phyloP scores from a whole-genome alignment of 2,329 filamentous ascomycete genomes.

The Colletotrichum incanum region DNA sequence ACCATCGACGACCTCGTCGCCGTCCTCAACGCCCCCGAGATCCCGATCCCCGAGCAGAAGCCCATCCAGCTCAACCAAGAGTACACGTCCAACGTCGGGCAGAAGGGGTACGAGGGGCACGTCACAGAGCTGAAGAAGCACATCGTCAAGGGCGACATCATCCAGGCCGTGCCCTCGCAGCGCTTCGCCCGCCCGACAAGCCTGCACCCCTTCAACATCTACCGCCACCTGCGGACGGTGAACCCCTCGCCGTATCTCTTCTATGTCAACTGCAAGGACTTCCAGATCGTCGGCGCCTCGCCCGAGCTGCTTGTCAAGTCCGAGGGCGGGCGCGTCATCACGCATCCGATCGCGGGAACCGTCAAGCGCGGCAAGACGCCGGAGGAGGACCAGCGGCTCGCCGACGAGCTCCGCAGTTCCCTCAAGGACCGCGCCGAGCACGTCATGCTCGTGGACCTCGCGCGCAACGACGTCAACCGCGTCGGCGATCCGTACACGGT shows the following conservation, averaged over 20 bases:
- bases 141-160: slow-evolving; percentile 93
- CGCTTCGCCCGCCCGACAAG: slow-evolving; percentile 90
- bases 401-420: slow-evolving; percentile 81
- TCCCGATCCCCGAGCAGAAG: slow-evolving; percentile 82
- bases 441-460: slow-evolving; percentile 97
- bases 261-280: slow-evolving; percentile 91
- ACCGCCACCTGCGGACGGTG: slow-evolving; percentile 94
- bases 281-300: slow-evolving; percentile 95
- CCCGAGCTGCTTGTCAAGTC: slow-evolving; percentile 96
- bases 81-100: slow-evolving; percentile 94
- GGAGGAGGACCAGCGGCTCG: slow-evolving; percentile 86
- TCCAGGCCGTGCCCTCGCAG: slow-evolving; percentile 97
- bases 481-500: slow-evolving; percentile 93
- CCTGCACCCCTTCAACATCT: slow-evolving; percentile 98
- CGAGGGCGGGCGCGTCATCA: slow-evolving; percentile 89
- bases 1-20: slow-evolving; percentile 78
- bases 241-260: slow-evolving; percentile 99
- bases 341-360: slow-evolving; percentile 96
- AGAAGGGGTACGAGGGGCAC: slow-evolving; percentile 89
- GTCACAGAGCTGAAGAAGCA: slow-evolving; percentile 90
- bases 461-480: slow-evolving; percentile 96
- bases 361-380: slow-evolving; percentile 87
- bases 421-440: slow-evolving; percentile 95
- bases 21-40: slow-evolving; percentile 81
- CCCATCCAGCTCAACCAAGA: slow-evolving; percentile 82